Percentiles rank a stretch among this genome's conserved stretches.
These are phyloP conservation scores for Mortierella hygrophila DNA, from an alignment of 192 early-diverging fungal genomes.

Conservation along the genomic window DNA sequence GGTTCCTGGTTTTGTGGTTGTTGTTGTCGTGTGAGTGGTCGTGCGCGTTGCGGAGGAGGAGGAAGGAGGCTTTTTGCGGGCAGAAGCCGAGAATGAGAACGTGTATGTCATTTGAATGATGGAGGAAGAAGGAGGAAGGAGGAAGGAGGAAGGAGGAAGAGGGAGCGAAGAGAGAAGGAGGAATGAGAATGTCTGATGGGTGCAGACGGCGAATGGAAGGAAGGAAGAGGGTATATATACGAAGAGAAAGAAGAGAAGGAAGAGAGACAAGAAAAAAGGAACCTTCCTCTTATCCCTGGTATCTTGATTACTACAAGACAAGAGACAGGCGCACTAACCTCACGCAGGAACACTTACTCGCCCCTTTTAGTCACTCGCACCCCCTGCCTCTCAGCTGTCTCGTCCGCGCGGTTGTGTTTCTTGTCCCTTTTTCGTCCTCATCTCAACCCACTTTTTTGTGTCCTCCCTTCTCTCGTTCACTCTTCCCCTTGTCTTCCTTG, in stretches of 20 bases:
- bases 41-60: neutral
- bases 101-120: neutral
- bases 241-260: neutral
- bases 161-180: neutral
- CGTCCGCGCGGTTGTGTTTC: neutral
- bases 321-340: neutral
- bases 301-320: neutral
- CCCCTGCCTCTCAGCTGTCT: neutral
- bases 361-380: no score
- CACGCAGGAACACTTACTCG: neutral
- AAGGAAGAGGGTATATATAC: neutral
- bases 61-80: neutral
- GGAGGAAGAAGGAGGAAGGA: neutral
- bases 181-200: conserved; percentile 1
- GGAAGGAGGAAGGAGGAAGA: neutral
- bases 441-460: no score
- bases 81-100: neutral
- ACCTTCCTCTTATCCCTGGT: neutral
- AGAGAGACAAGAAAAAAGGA: neutral
- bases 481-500: no score
- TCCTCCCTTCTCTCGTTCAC: neutral
- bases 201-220: neutral
- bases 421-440: neutral
- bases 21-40: neutral
- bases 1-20: neutral